Base-by-base conservation (phyloP, 108 stramenopile species). In the Aureococcus anophagefferens region DNA sequence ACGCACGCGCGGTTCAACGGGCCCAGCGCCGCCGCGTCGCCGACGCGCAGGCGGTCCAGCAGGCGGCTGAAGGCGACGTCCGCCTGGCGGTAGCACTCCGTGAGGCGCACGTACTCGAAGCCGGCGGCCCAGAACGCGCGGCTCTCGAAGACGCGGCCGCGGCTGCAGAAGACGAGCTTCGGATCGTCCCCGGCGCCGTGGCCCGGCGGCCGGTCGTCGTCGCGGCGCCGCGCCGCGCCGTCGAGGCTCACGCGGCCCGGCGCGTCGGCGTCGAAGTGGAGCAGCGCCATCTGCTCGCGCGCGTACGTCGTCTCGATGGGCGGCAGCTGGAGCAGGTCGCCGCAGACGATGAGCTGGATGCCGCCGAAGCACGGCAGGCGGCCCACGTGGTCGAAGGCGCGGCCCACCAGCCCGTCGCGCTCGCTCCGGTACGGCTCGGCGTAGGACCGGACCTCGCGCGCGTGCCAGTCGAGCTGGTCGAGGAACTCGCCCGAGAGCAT, bases 311-410 rank as follows among this genome's bases (percentile, higher is more conserved):
- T 25, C 51, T 59, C 51, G 0, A 91, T 74, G 0, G 91, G 91
- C 5, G 91, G 91, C 14, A 91, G 82, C 79, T 96, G 95, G 71
- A 93, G 89, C 63, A 96, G 92, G 69, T 92, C 91, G 18, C 91
- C 88, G 65, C 85, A 30, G 74, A 87, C 64, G 66, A 87, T 64
- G 33, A 92, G 65, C 72, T 89, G 89, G 36, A 92, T 78, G 21
- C 89, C 91, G 15, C 91, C 91, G 68, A 92, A 89, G 33, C 91
- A 90, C 35, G 70, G 59, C 30, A 63, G n/a, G n/a, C n/a, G 72
- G 21, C 1, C 25, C 21, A 21, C 11, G 65, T 62, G 18, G 40
- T 68, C 63, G 35, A 40, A 40, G n/a, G n/a, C n/a, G n/a, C n/a
- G n/a, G n/a, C n/a, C n/a, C n/a, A n/a, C n/a, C n/a, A n/a, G n/a